Base-by-base conservation (phyloP, 2,329 filamentous ascomycete genomes). In the Fusarium hainanense region DNA sequence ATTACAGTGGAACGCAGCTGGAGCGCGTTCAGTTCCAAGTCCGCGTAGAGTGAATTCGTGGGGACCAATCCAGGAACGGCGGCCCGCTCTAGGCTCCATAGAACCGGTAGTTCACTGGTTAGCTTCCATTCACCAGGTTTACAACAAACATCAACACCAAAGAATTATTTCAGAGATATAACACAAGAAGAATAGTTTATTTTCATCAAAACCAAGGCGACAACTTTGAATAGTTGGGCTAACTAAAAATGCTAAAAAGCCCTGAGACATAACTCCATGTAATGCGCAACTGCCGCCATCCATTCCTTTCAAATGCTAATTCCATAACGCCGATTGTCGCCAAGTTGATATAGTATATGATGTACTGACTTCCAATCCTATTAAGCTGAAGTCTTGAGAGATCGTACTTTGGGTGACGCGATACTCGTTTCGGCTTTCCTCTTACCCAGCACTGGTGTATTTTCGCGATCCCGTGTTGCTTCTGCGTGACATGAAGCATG, bases 401-500 rank as follows among this genome's bases (percentile, higher is more conserved):
- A 75, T 48, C 80, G 76, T 20, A 80, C 72, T 65, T 81, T 82
- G 12, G 79, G 79, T 13, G 78, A 80, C 28, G 76, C 70, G 16
- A 82, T 73, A 20, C 82, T 82, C 72, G 87, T 88, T 82, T 93
- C 91, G 50, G 91, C 91, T 79, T 94, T 94, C 66, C 92, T 84
- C 80, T 94, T 94, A 51, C 91, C 91, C 70, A 92, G 77, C 28
- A 92, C 83, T 16, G 87, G 82, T 16, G 81, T 83, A 28, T 77
- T 80, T 46, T 83, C 84, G 10, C 87, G 85, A 70, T 91, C 90
- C 76, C 89, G 91, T 37, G 88, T 91, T 32, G 93, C 92, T 81
- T 98, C 95, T 20, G 89, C 88, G 78, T 95, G 93, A 78, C 96
- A 99, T 57, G 90, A 97, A 13, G 91, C 93, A 79, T 99, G 96